Base-by-base conservation (phyloP, 768 basidiomycete genomes). In the Pisolithus sp. region DNA sequence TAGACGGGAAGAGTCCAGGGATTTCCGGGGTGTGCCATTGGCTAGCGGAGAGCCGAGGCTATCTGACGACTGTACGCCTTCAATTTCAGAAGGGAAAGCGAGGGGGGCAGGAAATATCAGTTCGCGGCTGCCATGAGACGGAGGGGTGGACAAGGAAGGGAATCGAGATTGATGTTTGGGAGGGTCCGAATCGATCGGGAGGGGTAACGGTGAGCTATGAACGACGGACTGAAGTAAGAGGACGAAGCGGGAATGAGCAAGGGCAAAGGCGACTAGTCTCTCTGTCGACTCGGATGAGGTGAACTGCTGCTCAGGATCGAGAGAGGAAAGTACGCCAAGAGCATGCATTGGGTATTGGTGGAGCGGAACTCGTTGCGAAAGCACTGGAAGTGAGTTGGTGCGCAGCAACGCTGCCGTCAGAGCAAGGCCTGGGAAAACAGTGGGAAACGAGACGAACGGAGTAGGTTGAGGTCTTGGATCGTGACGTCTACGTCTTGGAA, bases 21-120 rank as follows among this genome's bases (percentile, higher is more conserved):
- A 20, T 26, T 46, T 46, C 45, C 60, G 47, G 23, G 49, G 54
- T 4, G 40, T 54, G 7, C 8, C 28, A 4, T 52, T 51, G 2
- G 55, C 51, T 5, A 48, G 40, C 18, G 37, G 53, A 37, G 57
- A 50, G 2, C 39, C 47, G 38, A 40, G 46, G 36, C 52, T 18
- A 45, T 56, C 56, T 7, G 58, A 50, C 13, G 53, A 9, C 7
- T 46, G 52, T 20, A 30, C 40, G 18, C 63, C 56, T n/a, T 53
- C 39, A 10, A 54, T 24, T 21, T 68, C 59, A 5, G 65, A 56
- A 3, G 46, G 53, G 54, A 77, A 80, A 13, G 83, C 83, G 5
- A 91, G 72, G 0, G 89, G 89, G 6, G 85, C 79, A 21, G 89
- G 89, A 64, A 90, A 89, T 8, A 76, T 79, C 51, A 91, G 76